These are phyloP conservation scores for Yarrowia sp. DNA, from an alignment of 805 yeast genomes.

Conservation along the genomic window DNA sequence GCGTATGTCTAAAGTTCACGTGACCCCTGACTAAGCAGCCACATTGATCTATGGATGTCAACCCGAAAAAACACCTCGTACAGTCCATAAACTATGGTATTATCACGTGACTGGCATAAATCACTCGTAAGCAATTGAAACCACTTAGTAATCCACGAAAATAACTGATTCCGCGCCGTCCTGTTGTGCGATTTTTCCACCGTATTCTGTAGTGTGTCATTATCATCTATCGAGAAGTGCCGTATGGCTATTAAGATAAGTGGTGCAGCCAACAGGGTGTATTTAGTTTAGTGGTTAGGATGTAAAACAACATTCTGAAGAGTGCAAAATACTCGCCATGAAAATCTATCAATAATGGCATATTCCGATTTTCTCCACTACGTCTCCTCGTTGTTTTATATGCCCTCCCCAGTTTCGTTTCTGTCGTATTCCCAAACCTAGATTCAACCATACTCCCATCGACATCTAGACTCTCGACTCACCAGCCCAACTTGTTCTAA, in stretches of 20 bases:
- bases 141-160: no score
- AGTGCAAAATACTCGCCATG: no score
- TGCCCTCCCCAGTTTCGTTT: background rate
- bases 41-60: background rate
- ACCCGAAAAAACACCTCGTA: no score
- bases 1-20: background rate
- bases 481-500: no score
- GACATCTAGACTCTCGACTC: background rate
- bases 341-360: background rate
- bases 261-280: no score
- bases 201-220: background rate
- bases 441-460: background rate
- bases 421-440: background rate
- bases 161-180: no score
- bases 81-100: background rate
- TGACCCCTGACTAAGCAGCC: background rate
- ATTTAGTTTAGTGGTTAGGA: background rate
- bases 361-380: background rate
- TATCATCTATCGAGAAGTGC: background rate
- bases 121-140: no score
- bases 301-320: no score
- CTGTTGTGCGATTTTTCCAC: no score
- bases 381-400: no score
- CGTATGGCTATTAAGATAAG: background rate
- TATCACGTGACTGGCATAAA: background rate